Conservation (phyloP, 371 early-diverging fungal species). For the Blastocladiella emersonii region DNA sequence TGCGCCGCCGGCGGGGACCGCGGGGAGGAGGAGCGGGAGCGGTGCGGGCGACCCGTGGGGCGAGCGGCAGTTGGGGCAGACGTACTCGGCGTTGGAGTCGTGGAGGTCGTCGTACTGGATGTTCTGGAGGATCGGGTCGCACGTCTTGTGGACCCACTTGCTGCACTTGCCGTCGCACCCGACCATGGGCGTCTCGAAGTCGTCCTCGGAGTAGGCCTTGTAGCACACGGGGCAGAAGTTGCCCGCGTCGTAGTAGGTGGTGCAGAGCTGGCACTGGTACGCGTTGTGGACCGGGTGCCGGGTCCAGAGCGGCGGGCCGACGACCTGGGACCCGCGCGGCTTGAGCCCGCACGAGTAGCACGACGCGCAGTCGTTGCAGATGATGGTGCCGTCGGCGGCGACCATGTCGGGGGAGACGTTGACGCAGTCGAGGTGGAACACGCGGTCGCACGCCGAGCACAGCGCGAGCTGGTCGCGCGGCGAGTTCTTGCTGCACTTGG, state of each 20-base stretch:
- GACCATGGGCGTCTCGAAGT: slow-evolving; percentile 32
- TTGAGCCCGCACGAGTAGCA: background rate
- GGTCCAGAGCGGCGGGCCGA: background rate
- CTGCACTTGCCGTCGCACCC: slow-evolving; percentile 32
- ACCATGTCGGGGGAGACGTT: background rate
- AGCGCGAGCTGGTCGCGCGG: background rate
- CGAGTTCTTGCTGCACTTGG: background rate
- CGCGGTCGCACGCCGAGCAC: background rate
- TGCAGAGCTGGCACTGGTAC: background rate
- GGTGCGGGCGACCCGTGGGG: no score
- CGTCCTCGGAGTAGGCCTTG: slow-evolving; percentile 21
- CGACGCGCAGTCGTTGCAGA: background rate
- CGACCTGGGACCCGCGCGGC: background rate
- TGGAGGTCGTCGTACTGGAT: slow-evolving; percentile 20
- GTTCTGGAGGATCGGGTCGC: slow-evolving; percentile 23
- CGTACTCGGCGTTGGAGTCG: slow-evolving; percentile 17
- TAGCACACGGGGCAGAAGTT: slow-evolving; percentile 32
- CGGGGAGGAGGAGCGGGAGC: no score
- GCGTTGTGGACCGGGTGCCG: background rate
- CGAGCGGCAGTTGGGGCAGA: slow-evolving; percentile 22
- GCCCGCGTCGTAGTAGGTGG: slow-evolving; percentile 10
- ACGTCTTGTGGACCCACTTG: slow-evolving; percentile 34
- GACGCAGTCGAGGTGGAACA: background rate
- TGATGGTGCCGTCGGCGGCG: background rate
- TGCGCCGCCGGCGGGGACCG: no score